Evolutionary conservation across 2,329 filamentous ascomycete genomes (phyloP).

Genomic region (Fonsecaea erecta): DNA sequence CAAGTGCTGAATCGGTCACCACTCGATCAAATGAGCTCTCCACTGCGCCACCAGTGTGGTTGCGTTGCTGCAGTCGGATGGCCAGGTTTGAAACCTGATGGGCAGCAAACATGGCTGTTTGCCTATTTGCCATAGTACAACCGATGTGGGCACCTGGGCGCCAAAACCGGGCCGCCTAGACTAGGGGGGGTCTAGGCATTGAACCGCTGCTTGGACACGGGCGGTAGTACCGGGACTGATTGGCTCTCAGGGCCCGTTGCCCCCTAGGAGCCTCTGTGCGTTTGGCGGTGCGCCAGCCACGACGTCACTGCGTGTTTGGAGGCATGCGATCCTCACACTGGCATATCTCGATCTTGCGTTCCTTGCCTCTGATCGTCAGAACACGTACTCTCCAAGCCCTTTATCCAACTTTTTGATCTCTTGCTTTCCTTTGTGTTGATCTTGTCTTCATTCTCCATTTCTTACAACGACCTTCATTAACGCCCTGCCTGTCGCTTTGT

Average conservation of each 20-base stretch:
- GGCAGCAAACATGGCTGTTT: neutral
- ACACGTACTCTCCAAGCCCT: slow-evolving; percentile 4
- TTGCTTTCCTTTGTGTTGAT: slow-evolving; percentile 14
- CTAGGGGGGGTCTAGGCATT: slow-evolving; percentile 9
- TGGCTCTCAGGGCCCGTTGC: neutral
- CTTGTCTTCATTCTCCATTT: slow-evolving; percentile 12
- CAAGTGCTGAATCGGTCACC: neutral
- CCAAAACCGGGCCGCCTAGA: slow-evolving; percentile 6
- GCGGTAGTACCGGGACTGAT: neutral
- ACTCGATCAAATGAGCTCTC: neutral
- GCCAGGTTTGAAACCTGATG: neutral
- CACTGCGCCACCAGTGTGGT: slow-evolving; percentile 3
- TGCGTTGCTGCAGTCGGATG: neutral
- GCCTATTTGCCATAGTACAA: slow-evolving; percentile 5
- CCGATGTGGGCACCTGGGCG: neutral
- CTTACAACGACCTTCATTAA: slow-evolving; percentile 13
- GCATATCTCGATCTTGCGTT: slow-evolving; percentile 1
- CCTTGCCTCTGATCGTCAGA: neutral
- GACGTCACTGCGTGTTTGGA: slow-evolving; percentile 13
- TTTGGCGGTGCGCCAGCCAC: neutral
- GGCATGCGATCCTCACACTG: slow-evolving; percentile 8
- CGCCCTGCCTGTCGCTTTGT: slow-evolving; percentile 13
- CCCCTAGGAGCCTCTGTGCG: neutral
- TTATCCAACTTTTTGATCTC: slow-evolving; percentile 19
- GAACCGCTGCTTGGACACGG: slow-evolving; percentile 12